phyloP scores from a whole-genome alignment of 352 stramenopile species.

The Pilasporangium apinafurcum region DNA sequence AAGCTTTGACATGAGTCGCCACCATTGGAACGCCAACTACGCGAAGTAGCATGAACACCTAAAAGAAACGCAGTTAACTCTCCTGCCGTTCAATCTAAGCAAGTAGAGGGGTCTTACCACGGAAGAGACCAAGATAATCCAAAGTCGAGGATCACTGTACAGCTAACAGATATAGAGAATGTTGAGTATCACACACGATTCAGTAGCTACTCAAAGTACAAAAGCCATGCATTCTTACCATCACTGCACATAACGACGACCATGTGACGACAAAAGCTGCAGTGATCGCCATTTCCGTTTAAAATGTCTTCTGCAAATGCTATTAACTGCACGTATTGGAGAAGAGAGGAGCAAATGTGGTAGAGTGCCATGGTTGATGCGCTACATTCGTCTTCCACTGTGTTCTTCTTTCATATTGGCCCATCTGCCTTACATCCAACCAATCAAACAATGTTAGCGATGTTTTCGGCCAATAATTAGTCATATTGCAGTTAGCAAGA shows the following conservation, averaged over 20 bases:
- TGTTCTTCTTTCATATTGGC: no score
- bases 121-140: constrained; percentile 57
- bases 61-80: not conserved
- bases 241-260: constrained; percentile 50
- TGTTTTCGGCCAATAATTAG: no score
- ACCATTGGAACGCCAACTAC: constrained; percentile 30
- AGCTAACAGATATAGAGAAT: constrained; percentile 17
- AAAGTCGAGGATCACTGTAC: constrained; percentile 48
- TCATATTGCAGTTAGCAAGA: no score
- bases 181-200: not conserved
- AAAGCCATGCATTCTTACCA: constrained; percentile 27
- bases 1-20: constrained; percentile 33
- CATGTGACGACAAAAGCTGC: constrained; percentile 50
- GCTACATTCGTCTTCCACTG: no score
- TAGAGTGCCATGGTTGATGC: no score
- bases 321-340: no score
- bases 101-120: constrained; percentile 19
- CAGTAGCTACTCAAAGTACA: not conserved
- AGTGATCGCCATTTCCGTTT: no score
- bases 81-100: not conserved
- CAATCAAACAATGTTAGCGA: no score
- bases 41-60: constrained; percentile 45
- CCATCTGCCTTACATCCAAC: no score
- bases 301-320: no score
- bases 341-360: no score